phyloP scores from a whole-genome alignment of 306 rosid genomes.

The Prunus padus region DNA sequence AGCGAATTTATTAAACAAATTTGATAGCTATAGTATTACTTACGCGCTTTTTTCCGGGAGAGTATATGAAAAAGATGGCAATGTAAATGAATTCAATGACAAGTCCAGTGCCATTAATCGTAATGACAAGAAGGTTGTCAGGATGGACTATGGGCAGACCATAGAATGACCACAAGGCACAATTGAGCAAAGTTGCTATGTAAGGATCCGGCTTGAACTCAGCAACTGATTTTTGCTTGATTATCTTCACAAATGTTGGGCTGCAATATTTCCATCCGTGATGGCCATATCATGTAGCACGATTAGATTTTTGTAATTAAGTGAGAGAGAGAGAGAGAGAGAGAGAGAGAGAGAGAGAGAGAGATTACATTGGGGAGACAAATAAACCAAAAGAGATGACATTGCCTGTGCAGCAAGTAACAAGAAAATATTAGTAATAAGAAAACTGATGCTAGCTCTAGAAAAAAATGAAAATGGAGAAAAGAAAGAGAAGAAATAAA shows the following conservation, averaged over 20 bases:
- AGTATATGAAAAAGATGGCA: conserved; percentile 40
- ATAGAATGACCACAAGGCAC: conserved; percentile 60
- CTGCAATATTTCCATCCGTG: conserved; percentile 24
- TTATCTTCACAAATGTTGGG: conserved; percentile 49
- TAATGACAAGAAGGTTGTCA: conserved; percentile 41
- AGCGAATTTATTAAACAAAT: too few species aligned
- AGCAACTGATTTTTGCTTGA: conserved; percentile 51
- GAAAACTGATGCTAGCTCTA: background rate
- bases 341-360: background rate
- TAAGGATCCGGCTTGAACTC: conserved; percentile 75
- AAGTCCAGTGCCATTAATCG: conserved; percentile 50
- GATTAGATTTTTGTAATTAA: background rate
- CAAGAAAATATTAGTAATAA: background rate
- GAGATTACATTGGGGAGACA: conserved; percentile 60
- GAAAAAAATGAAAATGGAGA: background rate
- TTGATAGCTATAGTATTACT: background rate
- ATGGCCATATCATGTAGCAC: background rate
- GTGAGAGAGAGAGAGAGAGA: background rate
- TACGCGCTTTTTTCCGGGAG: conserved; percentile 50
- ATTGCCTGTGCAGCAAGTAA: conserved; percentile 55
- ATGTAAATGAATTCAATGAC: conserved; percentile 43
- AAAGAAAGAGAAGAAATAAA: background rate
- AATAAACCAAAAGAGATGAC: conserved; percentile 61
- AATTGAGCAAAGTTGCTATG: conserved; percentile 28
- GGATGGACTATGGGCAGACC: conserved; percentile 62